Conservation (phyloP, 2,329 filamentous ascomycete species). For the Ambrosiella beaveri region DNA sequence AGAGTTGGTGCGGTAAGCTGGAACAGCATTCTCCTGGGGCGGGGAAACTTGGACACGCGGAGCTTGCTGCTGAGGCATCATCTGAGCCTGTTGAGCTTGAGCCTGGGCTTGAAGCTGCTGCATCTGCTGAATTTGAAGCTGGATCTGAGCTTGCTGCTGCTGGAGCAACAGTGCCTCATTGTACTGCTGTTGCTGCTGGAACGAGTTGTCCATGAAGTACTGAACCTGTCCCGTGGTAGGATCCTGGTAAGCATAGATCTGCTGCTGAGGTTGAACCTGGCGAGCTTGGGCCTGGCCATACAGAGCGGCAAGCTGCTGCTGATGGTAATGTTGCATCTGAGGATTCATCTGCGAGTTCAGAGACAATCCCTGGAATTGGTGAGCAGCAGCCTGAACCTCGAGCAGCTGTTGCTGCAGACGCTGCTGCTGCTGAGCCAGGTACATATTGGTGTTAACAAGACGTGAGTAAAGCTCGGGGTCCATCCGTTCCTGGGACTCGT, state of each 20-base stretch:
- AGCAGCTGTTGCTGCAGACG: slow-evolving; percentile 85
- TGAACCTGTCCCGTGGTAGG: slow-evolving; percentile 69
- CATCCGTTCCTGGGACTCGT: slow-evolving; percentile 53
- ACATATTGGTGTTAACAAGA: slow-evolving; percentile 77
- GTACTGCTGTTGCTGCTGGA: slow-evolving; percentile 23
- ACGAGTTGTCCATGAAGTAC: slow-evolving; percentile 57
- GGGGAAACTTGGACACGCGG: slow-evolving; percentile 73
- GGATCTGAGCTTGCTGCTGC: slow-evolving; percentile 29
- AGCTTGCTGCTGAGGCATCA: slow-evolving; percentile 5
- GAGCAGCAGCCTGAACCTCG: slow-evolving; percentile 63
- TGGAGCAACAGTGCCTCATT: slow-evolving; percentile 18
- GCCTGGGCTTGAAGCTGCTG: slow-evolving; percentile 15
- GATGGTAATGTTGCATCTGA: slow-evolving; percentile 31
- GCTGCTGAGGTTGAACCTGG: slow-evolving; percentile 13
- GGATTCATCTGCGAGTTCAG: slow-evolving; percentile 39
- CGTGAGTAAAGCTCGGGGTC: slow-evolving; percentile 79
- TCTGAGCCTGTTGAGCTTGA: slow-evolving; percentile 15
- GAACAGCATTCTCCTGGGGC: slow-evolving; percentile 42
- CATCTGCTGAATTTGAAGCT: slow-evolving; percentile 27
- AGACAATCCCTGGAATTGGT: slow-evolving; percentile 65
- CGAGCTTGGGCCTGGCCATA: slow-evolving; percentile 23
- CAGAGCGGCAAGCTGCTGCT: slow-evolving; percentile 26
- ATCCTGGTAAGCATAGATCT: slow-evolving; percentile 56
- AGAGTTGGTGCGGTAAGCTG: slow-evolving; percentile 43
- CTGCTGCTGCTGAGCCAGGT: slow-evolving; percentile 87